Evolutionary conservation across 768 basidiomycete species (phyloP).

Genomic region (Kwoniella shandongensis): DNA sequence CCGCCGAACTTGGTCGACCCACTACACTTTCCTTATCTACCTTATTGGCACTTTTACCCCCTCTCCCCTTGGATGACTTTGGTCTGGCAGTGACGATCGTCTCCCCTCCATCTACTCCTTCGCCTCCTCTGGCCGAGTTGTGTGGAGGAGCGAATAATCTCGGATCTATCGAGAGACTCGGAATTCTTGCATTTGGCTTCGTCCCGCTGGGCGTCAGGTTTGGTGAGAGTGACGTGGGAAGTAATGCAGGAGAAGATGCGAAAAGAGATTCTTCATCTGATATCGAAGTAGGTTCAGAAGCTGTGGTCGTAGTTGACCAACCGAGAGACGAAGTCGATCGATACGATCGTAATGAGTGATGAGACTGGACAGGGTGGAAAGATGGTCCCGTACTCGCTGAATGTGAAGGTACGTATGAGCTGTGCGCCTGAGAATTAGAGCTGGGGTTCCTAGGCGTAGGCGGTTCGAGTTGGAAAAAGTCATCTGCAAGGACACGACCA

Average conservation of each 20-base stretch:
- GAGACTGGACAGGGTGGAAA: conserved; percentile 4
- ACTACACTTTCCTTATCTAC: not conserved
- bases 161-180: conserved; percentile 29
- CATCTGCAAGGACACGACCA: conserved; percentile 5
- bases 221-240: conserved; percentile 1
- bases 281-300: not conserved
- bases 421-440: too few species aligned
- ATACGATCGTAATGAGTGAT: conserved; percentile 9
- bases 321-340: conserved; percentile 15
- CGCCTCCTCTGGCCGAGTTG: not conserved
- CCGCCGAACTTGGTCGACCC: not conserved
- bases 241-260: not conserved
- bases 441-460: conserved; percentile 27
- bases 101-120: conserved; percentile 20
- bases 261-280: not conserved
- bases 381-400: too few species aligned
- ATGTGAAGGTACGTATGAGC: too few species aligned
- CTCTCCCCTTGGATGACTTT: conserved; percentile 1
- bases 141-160: conserved; percentile 18
- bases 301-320: conserved; percentile 5
- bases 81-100: conserved; percentile 34
- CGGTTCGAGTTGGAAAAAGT: conserved; percentile 37
- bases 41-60: too few species aligned
- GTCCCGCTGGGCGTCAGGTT: not conserved
- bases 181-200: conserved; percentile 5